Base-by-base conservation (phyloP, 352 stramenopile species). In the Hyaloperonospora arabidopsidis region DNA sequence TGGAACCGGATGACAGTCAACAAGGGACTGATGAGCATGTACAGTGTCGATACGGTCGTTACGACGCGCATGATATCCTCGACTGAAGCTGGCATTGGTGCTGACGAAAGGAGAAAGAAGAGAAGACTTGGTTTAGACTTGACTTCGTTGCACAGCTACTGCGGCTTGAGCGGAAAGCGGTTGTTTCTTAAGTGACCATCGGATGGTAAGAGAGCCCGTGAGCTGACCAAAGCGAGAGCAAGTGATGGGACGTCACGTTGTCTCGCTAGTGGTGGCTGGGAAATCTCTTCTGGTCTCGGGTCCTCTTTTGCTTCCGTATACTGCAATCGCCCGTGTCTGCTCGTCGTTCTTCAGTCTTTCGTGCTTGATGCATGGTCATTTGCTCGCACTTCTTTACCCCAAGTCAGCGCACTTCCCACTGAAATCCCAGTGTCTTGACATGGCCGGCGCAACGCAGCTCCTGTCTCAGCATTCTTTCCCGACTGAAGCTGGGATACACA, bases 21-120 rank as follows among this genome's bases (percentile, higher is more conserved):
- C 18, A 64, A 68, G 21, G 80, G 80, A 52, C 80, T 87, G 15
- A 81, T 52, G 34, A 73, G 84, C 80, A 90, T 90, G 74, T 79
- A 87, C 18, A 87, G 52, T 22, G 76, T 71, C 53, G 78, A 86
- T 45, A 88, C 44, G 21, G 80, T 87, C 35, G 77, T 77, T 23
- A 79, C 48, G 32, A 87, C 66, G 38, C 78, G 70, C 65, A 87
- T 72, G 50, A 83, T 56, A 44, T 70, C 57, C 55, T 71, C 46
- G 57, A 87, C 78, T 7, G 63, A 68, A 19, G 19, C 22, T 15
- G 48, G 52, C 63, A 71, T 71, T 50, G 54, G 17, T 45, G 7
- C 53, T 53, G 39, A 52, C 32, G 38, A 50, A n/a, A 38, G 10
- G 32, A 34, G 14, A 15, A 23, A 32, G 35, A 18, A 3, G 2